Evolutionary conservation across 192 early-diverging fungal species (phyloP).

Genomic region (Coemansia sp.): DNA sequence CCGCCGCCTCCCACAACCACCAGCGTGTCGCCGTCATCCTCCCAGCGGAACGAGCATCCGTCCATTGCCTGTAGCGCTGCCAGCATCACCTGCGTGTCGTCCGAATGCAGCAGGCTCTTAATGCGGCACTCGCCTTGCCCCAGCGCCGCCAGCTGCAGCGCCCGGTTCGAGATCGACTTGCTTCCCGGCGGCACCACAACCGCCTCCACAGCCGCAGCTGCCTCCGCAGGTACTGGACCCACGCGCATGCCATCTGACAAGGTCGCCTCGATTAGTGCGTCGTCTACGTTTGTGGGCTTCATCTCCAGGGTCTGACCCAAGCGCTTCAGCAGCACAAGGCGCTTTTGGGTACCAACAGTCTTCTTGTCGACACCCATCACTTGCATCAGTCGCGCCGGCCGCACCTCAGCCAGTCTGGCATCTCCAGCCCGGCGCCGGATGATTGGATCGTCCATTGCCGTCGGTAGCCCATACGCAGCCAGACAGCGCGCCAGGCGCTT

Average conservation of each 20-base stretch:
- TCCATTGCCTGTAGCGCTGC: constrained; percentile 85
- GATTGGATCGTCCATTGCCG: constrained; percentile 77
- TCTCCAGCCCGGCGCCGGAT: constrained; percentile 63
- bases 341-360: constrained; percentile 87
- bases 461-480: constrained; percentile 84
- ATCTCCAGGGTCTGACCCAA: constrained; percentile 87
- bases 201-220: constrained; percentile 9
- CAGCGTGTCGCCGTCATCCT: constrained; percentile 87
- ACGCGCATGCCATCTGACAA: constrained; percentile 76
- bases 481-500: constrained; percentile 83
- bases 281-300: constrained; percentile 78
- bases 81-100: constrained; percentile 98
- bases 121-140: constrained; percentile 79
- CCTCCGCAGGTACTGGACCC: constrained; percentile 53
- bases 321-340: constrained; percentile 78
- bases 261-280: constrained; percentile 79
- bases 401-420: constrained; percentile 61
- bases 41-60: constrained; percentile 85
- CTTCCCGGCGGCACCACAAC: constrained; percentile 79
- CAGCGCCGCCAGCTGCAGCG: constrained; percentile 86
- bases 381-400: constrained; percentile 78
- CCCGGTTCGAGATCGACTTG: constrained; percentile 98
- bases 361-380: constrained; percentile 97
- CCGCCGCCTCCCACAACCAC: constrained; percentile 81
- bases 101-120: constrained; percentile 88